Conservation (phyloP, 805 yeast species). For the Jamesozyma rosinii region DNA sequence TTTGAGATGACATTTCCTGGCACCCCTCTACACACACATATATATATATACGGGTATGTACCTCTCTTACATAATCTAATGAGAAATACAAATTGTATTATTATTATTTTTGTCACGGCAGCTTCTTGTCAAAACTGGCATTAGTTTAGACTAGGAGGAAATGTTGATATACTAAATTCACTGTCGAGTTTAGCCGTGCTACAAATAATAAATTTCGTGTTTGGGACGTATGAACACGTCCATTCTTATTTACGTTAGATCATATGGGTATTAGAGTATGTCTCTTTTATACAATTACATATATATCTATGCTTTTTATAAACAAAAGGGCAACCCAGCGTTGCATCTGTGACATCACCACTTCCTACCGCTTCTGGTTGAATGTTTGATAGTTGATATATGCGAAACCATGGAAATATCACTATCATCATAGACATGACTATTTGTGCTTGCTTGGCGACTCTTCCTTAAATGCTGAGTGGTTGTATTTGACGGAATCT, state of each 20-base stretch:
- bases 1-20: conserved; percentile 10
- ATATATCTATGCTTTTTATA: background rate
- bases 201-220: no score
- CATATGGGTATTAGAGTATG: background rate
- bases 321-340: no score
- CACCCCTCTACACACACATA: no score
- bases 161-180: no score
- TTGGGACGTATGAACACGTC: no score
- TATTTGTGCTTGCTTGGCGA: conserved; percentile 4
- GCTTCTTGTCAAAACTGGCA: no score
- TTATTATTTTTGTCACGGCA: no score
- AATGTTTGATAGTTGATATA: conserved; percentile 21
- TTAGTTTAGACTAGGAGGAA: no score
- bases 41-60: no score
- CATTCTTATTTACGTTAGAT: background rate
- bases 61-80: background rate
- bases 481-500: conserved; percentile 25
- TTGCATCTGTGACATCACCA: conserved; percentile 15
- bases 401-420: conserved; percentile 33
- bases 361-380: conserved; percentile 29
- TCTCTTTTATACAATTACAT: background rate
- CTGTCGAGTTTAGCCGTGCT: no score
- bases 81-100: background rate
- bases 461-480: conserved; percentile 20
- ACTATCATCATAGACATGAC: conserved; percentile 22